These are phyloP conservation scores for Solanum okadae DNA, from an alignment of 257 asterid species.

Conservation along the genomic window DNA sequence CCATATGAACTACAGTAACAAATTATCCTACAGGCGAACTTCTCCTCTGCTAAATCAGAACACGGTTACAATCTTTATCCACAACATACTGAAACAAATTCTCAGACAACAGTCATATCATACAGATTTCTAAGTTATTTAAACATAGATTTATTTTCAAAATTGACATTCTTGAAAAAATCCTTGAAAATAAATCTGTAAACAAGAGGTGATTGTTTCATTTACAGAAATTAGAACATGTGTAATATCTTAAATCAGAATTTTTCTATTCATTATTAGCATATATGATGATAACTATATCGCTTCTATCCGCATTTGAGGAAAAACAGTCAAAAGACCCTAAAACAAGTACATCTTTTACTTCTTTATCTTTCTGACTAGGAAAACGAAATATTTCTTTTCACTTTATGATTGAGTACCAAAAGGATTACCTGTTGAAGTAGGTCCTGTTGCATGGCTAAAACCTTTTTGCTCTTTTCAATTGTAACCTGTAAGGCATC, in stretches of 20 bases:
- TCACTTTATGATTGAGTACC: background rate
- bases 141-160: background rate
- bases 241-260: background rate
- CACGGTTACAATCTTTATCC: background rate
- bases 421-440: conserved; percentile 55
- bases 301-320: background rate
- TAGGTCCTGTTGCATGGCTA: conserved; percentile 61
- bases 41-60: background rate
- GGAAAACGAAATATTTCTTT: background rate
- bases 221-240: background rate
- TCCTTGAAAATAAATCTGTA: background rate
- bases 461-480: conserved; percentile 72
- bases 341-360: background rate
- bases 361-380: background rate
- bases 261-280: background rate
- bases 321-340: background rate
- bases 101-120: background rate
- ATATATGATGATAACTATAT: background rate
- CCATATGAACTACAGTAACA: background rate
- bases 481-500: conserved; percentile 62
- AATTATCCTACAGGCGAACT: background rate
- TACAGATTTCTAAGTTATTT: background rate
- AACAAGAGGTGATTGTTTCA: background rate
- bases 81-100: background rate
- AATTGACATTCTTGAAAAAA: background rate